Evolutionary conservation across 2,329 filamentous ascomycete genomes (phyloP).

Genomic region (Purpureocillium takamizusanense): DNA sequence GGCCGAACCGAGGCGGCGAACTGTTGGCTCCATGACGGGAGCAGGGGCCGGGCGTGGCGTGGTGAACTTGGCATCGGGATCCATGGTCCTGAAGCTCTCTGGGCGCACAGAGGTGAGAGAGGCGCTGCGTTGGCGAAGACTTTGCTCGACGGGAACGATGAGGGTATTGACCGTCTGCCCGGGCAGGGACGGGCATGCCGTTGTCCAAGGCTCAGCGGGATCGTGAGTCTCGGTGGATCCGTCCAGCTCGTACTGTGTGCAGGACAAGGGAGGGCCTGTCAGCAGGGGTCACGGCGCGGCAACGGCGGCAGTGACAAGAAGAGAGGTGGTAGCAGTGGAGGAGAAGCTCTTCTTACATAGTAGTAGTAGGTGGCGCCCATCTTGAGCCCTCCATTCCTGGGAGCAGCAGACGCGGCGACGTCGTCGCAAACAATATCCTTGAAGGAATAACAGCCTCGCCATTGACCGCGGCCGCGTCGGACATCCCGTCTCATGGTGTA

Average conservation of each 20-base stretch:
- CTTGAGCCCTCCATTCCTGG: constrained; percentile 70
- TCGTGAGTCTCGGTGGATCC: constrained; percentile 71
- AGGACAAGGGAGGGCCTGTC: neutral
- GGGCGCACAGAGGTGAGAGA: constrained; percentile 53
- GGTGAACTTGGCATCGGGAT: constrained; percentile 67
- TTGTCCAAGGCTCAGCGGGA: constrained; percentile 62
- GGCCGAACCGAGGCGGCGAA: constrained; percentile 19
- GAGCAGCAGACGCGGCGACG: constrained; percentile 33
- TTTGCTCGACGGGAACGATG: constrained; percentile 65
- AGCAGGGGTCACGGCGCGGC: neutral
- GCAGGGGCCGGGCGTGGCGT: constrained; percentile 53
- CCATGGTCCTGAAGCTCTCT: constrained; percentile 62
- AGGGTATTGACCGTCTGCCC: constrained; percentile 83
- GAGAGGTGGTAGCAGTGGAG: neutral
- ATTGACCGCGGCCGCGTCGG: constrained; percentile 65
- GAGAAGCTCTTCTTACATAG: constrained; percentile 55
- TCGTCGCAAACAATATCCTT: constrained; percentile 79
- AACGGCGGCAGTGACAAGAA: constrained; percentile 1
- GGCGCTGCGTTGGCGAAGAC: constrained; percentile 50
- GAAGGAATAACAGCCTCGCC: constrained; percentile 83
- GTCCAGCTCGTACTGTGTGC: constrained; percentile 70
- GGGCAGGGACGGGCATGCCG: constrained; percentile 73
- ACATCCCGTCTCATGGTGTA: constrained; percentile 77
- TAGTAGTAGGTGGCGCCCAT: constrained; percentile 96
- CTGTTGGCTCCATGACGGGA: constrained; percentile 8